Evolutionary conservation across 129 eudicot genomes (phyloP).

Genomic region (Escallonia rubra): DNA sequence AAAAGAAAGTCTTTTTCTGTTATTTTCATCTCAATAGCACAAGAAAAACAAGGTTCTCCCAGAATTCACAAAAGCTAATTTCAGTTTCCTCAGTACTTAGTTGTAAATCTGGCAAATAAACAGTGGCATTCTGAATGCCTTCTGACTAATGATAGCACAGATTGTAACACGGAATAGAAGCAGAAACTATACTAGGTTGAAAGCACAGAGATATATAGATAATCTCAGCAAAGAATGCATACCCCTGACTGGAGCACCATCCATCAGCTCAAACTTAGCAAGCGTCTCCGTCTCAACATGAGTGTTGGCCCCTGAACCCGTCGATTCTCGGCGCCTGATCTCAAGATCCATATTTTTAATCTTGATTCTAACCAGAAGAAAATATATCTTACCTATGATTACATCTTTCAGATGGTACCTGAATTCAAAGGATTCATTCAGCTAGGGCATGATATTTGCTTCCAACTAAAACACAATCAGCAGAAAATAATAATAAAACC

Average conservation of each 20-base stretch:
- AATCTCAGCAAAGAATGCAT: conserved; percentile 3
- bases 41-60: no score
- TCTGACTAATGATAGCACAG: background rate
- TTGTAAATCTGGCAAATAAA: no score
- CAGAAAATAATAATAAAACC: background rate
- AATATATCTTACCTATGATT: conserved; percentile 92
- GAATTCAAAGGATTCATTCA: conserved; percentile 16
- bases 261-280: conserved; percentile 96
- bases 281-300: conserved; percentile 99
- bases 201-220: background rate
- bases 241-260: conserved; percentile 99
- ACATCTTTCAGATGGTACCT: conserved; percentile 99
- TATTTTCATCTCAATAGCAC: no score
- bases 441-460: background rate
- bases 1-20: no score
- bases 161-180: background rate
- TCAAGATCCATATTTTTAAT: conserved; percentile 97
- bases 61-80: no score
- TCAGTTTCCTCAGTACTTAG: no score
- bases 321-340: conserved; percentile 94
- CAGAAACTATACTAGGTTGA: background rate
- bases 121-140: no score
- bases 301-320: conserved; percentile 95
- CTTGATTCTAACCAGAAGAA: conserved; percentile 96
- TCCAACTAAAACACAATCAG: background rate